These are phyloP conservation scores for Alternaria longipes DNA, from an alignment of 2,329 filamentous ascomycete species.

Conservation along the genomic window DNA sequence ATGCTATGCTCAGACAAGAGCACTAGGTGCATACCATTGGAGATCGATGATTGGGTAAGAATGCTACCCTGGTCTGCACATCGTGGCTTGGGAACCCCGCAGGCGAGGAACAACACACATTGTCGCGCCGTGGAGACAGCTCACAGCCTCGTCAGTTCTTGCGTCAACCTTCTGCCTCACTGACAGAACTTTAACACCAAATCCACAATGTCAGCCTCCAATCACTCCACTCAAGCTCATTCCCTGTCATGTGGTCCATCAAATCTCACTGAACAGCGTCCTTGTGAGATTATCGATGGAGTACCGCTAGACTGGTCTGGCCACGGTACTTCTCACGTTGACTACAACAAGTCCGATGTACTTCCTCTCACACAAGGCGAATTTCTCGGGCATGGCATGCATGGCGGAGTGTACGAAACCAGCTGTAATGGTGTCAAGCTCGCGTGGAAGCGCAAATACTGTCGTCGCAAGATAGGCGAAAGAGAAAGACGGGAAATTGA, in stretches of 20 bases:
- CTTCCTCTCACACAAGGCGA: background rate
- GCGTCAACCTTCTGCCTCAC: background rate
- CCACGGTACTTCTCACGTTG: background rate
- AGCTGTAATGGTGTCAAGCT: background rate
- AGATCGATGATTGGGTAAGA: background rate
- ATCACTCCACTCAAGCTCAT: accelerated
- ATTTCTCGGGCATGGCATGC: background rate
- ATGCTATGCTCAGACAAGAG: background rate
- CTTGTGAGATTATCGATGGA: background rate
- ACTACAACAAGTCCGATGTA: background rate
- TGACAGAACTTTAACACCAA: too few relatives aligned
- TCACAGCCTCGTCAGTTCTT: accelerated
- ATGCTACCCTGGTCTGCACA: background rate
- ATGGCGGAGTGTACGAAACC: background rate
- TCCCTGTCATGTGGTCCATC: background rate
- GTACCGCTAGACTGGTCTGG: background rate
- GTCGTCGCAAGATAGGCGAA: background rate
- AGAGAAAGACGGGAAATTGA: background rate
- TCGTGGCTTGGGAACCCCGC: background rate
- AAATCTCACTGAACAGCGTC: accelerated
- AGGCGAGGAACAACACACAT: background rate
- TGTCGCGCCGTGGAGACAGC: too few relatives aligned
- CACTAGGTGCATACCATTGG: background rate
- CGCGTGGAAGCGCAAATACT: too few relatives aligned
- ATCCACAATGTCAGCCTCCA: background rate